phyloP scores from a whole-genome alignment of 768 basidiomycete genomes.

The Nevesoporus exiguus region DNA sequence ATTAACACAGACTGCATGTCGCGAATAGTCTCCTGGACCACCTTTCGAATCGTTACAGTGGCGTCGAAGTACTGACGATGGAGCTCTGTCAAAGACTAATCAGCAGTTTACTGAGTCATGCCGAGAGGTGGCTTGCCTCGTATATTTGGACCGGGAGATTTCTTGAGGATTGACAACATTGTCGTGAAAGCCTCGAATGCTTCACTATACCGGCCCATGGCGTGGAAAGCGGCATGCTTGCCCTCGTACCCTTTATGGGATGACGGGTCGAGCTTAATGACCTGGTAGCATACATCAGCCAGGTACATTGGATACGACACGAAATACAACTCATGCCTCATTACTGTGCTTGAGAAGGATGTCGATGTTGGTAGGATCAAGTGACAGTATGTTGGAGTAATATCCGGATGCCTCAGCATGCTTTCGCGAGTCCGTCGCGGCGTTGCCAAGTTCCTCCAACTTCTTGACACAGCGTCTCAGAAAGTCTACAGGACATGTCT shows the following conservation, averaged over 20 bases:
- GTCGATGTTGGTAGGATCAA: neutral
- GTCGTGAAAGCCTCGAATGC: neutral
- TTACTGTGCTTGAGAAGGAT: neutral
- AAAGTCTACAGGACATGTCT: neutral
- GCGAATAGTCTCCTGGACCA: neutral
- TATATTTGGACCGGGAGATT: neutral
- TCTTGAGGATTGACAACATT: neutral
- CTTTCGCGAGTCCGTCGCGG: neutral
- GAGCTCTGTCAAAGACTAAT: neutral
- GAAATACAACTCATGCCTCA: neutral
- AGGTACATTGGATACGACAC: neutral
- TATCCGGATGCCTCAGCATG: neutral
- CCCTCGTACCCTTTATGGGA: neutral
- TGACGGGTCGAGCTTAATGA: neutral
- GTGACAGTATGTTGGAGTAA: neutral
- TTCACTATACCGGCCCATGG: neutral
- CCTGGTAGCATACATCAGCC: neutral
- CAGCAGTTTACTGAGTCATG: neutral
- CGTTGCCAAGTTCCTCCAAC: neutral
- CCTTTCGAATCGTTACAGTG: no score
- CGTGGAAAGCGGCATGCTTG: neutral
- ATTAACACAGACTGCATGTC: neutral
- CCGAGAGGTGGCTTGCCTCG: neutral
- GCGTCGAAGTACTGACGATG: neutral
- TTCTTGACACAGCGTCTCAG: neutral